Evolutionary conservation across 805 yeast species (phyloP).

Genomic region (Barnettozyma sp.): DNA sequence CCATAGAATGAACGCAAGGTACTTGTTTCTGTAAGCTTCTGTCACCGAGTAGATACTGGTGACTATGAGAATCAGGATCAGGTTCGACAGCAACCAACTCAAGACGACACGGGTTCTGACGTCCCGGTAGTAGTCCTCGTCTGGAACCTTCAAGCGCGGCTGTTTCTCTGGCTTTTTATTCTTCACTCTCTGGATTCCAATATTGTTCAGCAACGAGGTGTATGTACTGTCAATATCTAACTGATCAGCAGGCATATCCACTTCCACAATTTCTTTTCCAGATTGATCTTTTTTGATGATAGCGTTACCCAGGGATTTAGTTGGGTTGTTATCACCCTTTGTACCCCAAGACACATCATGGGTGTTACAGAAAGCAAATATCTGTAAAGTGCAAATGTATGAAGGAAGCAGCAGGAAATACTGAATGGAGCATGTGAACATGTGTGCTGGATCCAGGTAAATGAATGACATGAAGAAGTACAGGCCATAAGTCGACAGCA

Average conservation of each 20-base stretch:
- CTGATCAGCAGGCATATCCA: conserved; percentile 64
- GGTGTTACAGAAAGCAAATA: conserved; percentile 95
- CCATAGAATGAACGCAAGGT: conserved; percentile 83
- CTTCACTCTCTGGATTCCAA: conserved; percentile 62
- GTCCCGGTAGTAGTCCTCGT: conserved; percentile 88
- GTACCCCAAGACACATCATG: conserved; percentile 99
- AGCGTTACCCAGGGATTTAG: conserved; percentile 65
- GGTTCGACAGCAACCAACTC: conserved; percentile 82
- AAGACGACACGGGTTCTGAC: conserved; percentile 94
- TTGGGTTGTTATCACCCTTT: conserved; percentile 80
- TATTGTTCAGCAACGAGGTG: conserved; percentile 63
- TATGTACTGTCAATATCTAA: conserved; percentile 77
- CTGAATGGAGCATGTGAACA: conserved; percentile 78
- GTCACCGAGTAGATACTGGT: conserved; percentile 73
- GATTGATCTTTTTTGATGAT: conserved; percentile 63
- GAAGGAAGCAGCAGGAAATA: conserved; percentile 87
- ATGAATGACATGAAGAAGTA: conserved; percentile 75
- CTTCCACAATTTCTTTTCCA: conserved; percentile 73
- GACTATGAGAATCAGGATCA: conserved; percentile 78
- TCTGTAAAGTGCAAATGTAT: conserved; percentile 86
- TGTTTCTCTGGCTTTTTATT: conserved; percentile 41
- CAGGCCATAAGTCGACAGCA: conserved; percentile 87
- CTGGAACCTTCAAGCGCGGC: conserved; percentile 33
- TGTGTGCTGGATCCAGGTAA: conserved; percentile 96
- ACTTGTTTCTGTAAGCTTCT: conserved; percentile 60